A percentile compares a stretch with the other conserved stretches of the same genome.
Conservation (phyloP, 2,329 filamentous ascomycete genomes). For the Fusarium foetens region DNA sequence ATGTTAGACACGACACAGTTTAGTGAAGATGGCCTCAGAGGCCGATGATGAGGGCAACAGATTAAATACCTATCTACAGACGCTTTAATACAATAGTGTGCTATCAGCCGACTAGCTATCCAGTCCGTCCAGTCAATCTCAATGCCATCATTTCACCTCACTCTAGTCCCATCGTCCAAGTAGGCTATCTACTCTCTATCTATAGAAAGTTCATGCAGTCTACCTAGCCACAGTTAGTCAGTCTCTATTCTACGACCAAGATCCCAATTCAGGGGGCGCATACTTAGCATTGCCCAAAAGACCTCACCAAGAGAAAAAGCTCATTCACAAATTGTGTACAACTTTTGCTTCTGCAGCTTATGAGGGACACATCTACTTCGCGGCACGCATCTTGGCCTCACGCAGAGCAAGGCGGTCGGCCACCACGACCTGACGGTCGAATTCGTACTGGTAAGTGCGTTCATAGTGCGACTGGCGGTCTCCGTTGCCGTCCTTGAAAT, state of each 20-base stretch:
- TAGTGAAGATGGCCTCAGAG: conserved; percentile 26
- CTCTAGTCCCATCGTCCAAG: background rate
- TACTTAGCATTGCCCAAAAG: background rate
- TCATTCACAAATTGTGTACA: background rate
- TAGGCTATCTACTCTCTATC: background rate
- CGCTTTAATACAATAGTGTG: conserved; percentile 32
- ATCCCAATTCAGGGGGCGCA: background rate
- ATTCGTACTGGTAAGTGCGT: accelerated
- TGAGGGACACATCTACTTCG: background rate
- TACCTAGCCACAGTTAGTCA: background rate
- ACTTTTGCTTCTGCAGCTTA: background rate
- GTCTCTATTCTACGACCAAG: background rate
- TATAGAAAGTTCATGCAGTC: background rate
- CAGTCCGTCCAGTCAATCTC: too few relatives aligned
- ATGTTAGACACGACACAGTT: conserved; percentile 32
- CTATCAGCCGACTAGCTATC: background rate
- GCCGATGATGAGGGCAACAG: conserved; percentile 15
- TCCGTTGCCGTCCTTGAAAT: accelerated
- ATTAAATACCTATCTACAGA: conserved; percentile 18
- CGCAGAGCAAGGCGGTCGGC: accelerated
- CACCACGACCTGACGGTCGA: accelerated
- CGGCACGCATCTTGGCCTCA: background rate
- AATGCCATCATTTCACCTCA: background rate
- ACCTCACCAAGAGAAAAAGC: background rate
- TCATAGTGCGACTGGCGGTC: accelerated